A percentile compares a stretch with the other conserved stretches of the same genome.
Evolutionary conservation across 805 yeast genomes (phyloP).

Genomic region (Ascoidea tarda): DNA sequence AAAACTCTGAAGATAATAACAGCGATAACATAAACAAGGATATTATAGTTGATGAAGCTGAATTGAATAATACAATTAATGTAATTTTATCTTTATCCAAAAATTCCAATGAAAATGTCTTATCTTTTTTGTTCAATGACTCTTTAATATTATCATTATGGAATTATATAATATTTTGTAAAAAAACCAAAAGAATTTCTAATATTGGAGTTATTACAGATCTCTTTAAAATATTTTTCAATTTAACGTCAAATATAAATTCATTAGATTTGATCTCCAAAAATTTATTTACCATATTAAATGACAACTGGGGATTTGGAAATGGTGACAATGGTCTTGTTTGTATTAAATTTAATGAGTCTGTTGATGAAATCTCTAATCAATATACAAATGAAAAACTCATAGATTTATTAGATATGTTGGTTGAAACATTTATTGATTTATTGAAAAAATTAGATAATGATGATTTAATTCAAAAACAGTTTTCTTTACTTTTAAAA

Average conservation of each 20-base stretch:
- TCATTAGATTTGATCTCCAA: conserved; percentile 19
- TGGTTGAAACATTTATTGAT: conserved; percentile 25
- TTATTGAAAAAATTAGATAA: conserved; percentile 38
- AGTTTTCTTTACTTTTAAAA: conserved; percentile 37
- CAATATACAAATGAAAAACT: conserved; percentile 16
- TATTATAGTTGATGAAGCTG: conserved; percentile 28
- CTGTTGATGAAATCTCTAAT: neutral
- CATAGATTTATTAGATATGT: conserved; percentile 28
- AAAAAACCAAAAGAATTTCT: conserved; percentile 17
- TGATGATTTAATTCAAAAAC: conserved; percentile 23
- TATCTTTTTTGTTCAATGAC: conserved; percentile 16
- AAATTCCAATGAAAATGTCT: conserved; percentile 22
- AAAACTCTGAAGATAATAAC: conserved; percentile 1
- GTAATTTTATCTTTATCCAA: conserved; percentile 51
- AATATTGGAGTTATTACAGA: conserved; percentile 9
- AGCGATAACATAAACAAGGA: conserved; percentile 13
- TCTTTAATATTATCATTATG: conserved; percentile 22
- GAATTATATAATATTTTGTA: conserved; percentile 28
- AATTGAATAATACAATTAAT: conserved; percentile 47
- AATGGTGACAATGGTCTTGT: conserved; percentile 23
- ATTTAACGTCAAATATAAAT: conserved; percentile 11
- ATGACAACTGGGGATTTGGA: conserved; percentile 25
- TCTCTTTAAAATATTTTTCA: conserved; percentile 22
- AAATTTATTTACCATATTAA: conserved; percentile 20
- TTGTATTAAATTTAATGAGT: conserved; percentile 1